phyloP scores from a whole-genome alignment of 208 protist species.

The Ichthyophonus hoferi region DNA sequence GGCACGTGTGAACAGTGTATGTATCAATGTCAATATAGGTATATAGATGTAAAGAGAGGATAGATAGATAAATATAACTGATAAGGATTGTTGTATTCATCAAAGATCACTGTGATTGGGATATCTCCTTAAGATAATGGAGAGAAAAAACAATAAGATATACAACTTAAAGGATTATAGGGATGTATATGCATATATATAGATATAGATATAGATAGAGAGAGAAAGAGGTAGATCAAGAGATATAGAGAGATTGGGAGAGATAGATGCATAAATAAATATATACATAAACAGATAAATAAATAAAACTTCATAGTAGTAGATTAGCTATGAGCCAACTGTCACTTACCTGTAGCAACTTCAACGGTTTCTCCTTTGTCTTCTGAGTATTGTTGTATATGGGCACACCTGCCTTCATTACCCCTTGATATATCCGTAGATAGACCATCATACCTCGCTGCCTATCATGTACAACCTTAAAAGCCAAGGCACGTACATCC shows the following conservation, averaged over 20 bases:
- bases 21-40: too few relatives aligned
- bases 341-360: slow-evolving; percentile 36
- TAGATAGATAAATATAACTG: too few relatives aligned
- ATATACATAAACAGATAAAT: not conserved
- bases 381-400: slow-evolving; percentile 25
- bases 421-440: slow-evolving; percentile 55
- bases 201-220: too few relatives aligned
- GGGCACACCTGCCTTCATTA: not conserved
- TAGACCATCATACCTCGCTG: slow-evolving; percentile 49
- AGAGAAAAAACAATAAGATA: too few relatives aligned
- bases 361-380: slow-evolving; percentile 32
- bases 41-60: not conserved
- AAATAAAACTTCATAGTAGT: not conserved
- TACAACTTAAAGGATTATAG: not conserved
- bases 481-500: slow-evolving; percentile 49
- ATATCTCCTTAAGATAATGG: too few relatives aligned
- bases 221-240: too few relatives aligned
- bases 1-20: not conserved
- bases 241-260: not conserved
- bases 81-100: too few relatives aligned
- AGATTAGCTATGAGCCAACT: slow-evolving; percentile 14
- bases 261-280: not conserved
- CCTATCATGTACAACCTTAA: slow-evolving; percentile 57
- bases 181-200: too few relatives aligned
- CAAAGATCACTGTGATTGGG: too few relatives aligned